These are phyloP conservation scores for Mycena rebaudengoi DNA, from an alignment of 768 basidiomycete genomes.

Conservation along the genomic window DNA sequence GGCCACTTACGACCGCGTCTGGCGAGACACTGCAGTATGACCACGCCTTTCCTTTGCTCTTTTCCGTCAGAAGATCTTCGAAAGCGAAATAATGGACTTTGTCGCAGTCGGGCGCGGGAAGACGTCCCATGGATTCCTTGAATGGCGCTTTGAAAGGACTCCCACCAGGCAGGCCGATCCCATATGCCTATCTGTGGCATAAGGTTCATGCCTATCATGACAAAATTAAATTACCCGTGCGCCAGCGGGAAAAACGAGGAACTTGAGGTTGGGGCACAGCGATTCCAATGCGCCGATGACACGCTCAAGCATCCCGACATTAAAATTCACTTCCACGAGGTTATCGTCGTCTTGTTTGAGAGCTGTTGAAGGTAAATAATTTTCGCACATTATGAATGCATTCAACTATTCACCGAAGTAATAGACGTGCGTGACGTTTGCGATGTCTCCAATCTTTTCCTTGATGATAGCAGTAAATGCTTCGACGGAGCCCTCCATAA, in stretches of 20 bases:
- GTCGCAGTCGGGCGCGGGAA: constrained; percentile 16
- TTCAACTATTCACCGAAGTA: constrained; percentile 10
- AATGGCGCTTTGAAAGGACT: constrained; percentile 16
- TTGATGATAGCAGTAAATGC: constrained; percentile 8
- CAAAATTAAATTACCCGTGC: constrained; percentile 6
- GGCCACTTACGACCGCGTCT: constrained; percentile 11
- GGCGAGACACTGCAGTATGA: constrained; percentile 21
- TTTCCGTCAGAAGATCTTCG: constrained; percentile 14
- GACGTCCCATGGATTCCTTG: constrained; percentile 22
- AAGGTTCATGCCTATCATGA: not conserved
- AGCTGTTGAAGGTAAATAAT: not conserved
- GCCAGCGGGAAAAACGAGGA: constrained; percentile 16
- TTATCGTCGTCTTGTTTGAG: constrained; percentile 19
- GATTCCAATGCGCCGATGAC: constrained; percentile 17
- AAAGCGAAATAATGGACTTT: constrained; percentile 20
- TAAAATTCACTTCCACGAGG: constrained; percentile 7
- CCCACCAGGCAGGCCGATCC: constrained; percentile 21
- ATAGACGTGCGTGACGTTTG: constrained; percentile 19
- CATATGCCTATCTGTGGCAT: constrained; percentile 1
- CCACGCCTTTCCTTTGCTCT: constrained; percentile 22
- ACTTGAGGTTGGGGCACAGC: constrained; percentile 10
- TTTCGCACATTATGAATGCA: too few species aligned
- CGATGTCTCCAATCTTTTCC: constrained; percentile 6
- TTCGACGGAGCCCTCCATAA: constrained; percentile 11
- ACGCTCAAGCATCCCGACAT: constrained; percentile 21